Evolutionary conservation across 345 rosid species (phyloP).

Genomic region (Schrenkiella parvula): DNA sequence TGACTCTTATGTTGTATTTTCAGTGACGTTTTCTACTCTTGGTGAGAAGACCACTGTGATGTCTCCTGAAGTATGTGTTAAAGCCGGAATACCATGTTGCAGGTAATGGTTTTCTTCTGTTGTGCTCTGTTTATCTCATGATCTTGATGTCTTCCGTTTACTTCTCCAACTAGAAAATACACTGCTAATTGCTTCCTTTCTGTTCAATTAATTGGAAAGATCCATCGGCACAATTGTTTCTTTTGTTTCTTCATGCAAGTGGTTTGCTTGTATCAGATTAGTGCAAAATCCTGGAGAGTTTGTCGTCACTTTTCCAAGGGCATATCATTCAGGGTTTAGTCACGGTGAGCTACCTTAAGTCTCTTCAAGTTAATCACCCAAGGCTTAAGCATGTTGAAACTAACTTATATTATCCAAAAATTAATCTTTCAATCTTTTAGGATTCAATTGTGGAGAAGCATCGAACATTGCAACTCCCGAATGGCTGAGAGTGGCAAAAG

Average conservation of each 20-base stretch:
- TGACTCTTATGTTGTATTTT: neutral
- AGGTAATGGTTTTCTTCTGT: slow-evolving; percentile 45
- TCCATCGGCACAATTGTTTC: neutral
- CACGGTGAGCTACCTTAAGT: slow-evolving; percentile 48
- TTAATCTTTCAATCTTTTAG: slow-evolving; percentile 33
- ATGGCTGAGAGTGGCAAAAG: slow-evolving; percentile 84
- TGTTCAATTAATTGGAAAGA: neutral
- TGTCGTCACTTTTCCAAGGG: slow-evolving; percentile 96
- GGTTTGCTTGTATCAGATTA: slow-evolving; percentile 45
- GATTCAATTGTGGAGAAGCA: slow-evolving; percentile 94
- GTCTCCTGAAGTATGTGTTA: slow-evolving; percentile 91
- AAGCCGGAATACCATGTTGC: slow-evolving; percentile 97
- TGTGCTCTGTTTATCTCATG: slow-evolving; percentile 24
- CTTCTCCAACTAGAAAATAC: neutral
- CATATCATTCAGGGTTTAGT: slow-evolving; percentile 98
- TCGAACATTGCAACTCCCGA: slow-evolving; percentile 96
- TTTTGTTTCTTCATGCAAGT: neutral
- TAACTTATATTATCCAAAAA: neutral
- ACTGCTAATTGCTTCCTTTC: neutral
- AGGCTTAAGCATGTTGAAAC: neutral
- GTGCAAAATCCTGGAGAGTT: slow-evolving; percentile 95
- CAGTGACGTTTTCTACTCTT: slow-evolving; percentile 82
- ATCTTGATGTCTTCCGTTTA: slow-evolving; percentile 38
- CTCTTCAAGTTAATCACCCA: neutral
- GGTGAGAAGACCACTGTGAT: slow-evolving; percentile 98